phyloP scores from a whole-genome alignment of 148 eudicot species.

The Heliosperma pusillum region DNA sequence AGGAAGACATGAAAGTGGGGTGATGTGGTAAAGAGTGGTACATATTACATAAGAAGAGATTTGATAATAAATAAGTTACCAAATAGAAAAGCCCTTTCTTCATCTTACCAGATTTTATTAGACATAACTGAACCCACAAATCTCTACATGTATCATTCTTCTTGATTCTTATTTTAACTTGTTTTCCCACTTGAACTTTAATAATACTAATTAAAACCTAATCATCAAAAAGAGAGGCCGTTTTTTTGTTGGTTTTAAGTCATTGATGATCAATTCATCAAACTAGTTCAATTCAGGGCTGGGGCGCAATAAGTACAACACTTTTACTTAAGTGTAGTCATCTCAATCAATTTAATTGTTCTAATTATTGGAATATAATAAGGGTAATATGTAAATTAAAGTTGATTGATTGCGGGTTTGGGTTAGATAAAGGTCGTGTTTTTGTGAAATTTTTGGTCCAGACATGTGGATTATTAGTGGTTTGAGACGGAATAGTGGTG shows the following conservation, averaged over 20 bases:
- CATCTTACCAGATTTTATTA: constrained; percentile 5
- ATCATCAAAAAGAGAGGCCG: constrained; percentile 11
- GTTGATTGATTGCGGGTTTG: too few relatives aligned
- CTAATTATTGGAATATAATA: not conserved
- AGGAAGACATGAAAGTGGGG: constrained; percentile 9
- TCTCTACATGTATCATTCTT: constrained; percentile 6
- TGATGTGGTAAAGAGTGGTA: constrained; percentile 11
- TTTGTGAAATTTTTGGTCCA: too few relatives aligned
- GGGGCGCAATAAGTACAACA: constrained; percentile 14
- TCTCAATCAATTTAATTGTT: not conserved
- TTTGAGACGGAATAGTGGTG: too few relatives aligned
- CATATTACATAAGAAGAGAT: not conserved
- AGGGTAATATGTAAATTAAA: too few relatives aligned
- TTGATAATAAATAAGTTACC: not conserved
- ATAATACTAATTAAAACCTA: not conserved
- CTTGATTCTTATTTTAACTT: constrained; percentile 10
- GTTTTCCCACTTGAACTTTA: constrained; percentile 16
- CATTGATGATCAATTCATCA: not conserved
- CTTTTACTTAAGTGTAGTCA: not conserved
- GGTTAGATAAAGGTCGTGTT: too few relatives aligned
- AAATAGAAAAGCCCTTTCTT: not conserved
- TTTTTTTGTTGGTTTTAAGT: constrained; percentile 2
- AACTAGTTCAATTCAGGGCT: constrained; percentile 1
- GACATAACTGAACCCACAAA: constrained; percentile 26
- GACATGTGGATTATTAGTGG: too few relatives aligned